Base-by-base conservation (phyloP, 2,329 filamentous ascomycete species). In the Pseudogymnoascus sp. region DNA sequence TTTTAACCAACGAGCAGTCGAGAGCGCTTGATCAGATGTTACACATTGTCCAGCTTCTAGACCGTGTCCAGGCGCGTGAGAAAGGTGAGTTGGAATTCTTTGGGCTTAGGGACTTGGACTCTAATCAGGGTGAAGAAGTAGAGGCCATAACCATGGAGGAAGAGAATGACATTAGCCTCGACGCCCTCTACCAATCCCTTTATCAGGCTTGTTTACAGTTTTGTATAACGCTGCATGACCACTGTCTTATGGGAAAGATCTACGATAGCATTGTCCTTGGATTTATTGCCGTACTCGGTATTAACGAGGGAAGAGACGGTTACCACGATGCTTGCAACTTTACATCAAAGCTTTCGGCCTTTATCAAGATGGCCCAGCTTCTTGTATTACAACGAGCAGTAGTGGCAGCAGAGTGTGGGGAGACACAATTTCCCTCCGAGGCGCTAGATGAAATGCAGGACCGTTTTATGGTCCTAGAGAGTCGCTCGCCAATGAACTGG, bases 391-490 rank as follows among this genome's bases (percentile, higher is more conserved):
- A 65, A 23, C 63, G 57, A 6, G 25, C 63, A n/a, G 65, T 66
- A 11, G 11, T 66, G 8, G 63, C 63, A 19, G 65, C 39, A 8
- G 61, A 66, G 21, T 10, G 16, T 19, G 60, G 21, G 21, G 60
- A 66, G 63, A 39, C 45, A n/a, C 10, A 48, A 13, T 62, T 62
- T 39, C 16, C 63, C 25, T 8, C 63, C 8, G 43, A 66, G 13
- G 60, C 62, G 8, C 60, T 67, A 37, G 60, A 66, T 8, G 54
- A 28, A 25, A 64, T 67, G 54, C 63, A 66, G 28, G 66, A 67
- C 8, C 64, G 66, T 16, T 67, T 67, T 65, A 67, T 67, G 34
- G 63, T 64, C 3, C 63, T 61, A 36, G 61, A 28, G 21, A 63
- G 5, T 7, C 48, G 54, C 13, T 67, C 65, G 1, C 66, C 63